Conservation (phyloP, 1,284 basidiomycete species). For the Malassezia caprae region DNA sequence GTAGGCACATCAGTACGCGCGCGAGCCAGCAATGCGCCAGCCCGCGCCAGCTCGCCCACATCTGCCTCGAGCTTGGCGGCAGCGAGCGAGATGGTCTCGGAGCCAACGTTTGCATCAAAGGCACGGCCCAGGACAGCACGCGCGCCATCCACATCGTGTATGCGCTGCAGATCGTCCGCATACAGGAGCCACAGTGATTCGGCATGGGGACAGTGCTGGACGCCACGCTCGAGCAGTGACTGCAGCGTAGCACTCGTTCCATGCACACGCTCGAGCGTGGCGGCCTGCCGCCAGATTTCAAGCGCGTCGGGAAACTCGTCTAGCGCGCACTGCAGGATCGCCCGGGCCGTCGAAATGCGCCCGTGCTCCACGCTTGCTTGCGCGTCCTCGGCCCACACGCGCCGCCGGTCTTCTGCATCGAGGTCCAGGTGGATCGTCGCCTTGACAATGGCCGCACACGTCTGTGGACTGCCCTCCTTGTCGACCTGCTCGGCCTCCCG, state of each 20-base stretch:
- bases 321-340: constrained; percentile 78
- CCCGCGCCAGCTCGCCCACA: constrained; percentile 76
- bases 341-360: constrained; percentile 70
- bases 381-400: constrained; percentile 85
- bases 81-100: constrained; percentile 91
- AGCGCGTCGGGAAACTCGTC: constrained; percentile 78
- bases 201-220: constrained; percentile 79
- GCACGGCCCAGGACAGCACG: constrained; percentile 76
- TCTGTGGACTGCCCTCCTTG: constrained; percentile 68
- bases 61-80: constrained; percentile 92
- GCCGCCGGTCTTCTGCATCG: constrained; percentile 81
- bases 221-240: constrained; percentile 68
- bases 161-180: constrained; percentile 86
- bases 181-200: constrained; percentile 95
- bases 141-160: constrained; percentile 68
- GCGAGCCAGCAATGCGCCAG: constrained; percentile 71
- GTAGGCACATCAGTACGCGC: constrained; percentile 82
- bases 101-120: constrained; percentile 89
- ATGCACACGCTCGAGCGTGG: constrained; percentile 79
- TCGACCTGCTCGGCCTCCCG: constrained; percentile 90
- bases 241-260: constrained; percentile 73
- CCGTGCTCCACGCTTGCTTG: constrained; percentile 67
- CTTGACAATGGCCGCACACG: constrained; percentile 88
- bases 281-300: constrained; percentile 76
- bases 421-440: constrained; percentile 87